Evolutionary conservation across 73 alveolate genomes (phyloP).

Genomic region (Paramecium sonneborni): DNA sequence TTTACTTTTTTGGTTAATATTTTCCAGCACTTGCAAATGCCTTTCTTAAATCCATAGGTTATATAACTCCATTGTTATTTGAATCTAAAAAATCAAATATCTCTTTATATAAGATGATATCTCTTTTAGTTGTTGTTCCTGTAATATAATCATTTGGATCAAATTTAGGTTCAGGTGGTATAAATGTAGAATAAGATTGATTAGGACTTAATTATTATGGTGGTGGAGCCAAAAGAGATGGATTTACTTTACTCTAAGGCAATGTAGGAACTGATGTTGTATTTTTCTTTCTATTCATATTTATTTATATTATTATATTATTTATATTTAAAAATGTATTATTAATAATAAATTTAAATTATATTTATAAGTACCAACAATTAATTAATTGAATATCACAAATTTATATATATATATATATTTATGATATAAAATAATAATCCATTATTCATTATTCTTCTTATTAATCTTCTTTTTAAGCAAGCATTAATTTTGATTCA

Average conservation of each 20-base stretch:
- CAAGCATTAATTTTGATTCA: not conserved
- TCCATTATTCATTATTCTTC: not conserved
- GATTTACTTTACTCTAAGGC: not conserved
- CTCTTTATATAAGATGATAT: conserved; percentile 7
- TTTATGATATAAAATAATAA: not conserved
- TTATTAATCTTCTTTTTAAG: not conserved
- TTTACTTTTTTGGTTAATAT: conserved; percentile 21
- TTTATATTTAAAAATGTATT: not conserved
- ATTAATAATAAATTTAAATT: not conserved
- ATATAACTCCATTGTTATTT: conserved; percentile 43
- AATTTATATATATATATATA: not conserved
- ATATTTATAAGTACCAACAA: no score
- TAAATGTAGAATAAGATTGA: not conserved
- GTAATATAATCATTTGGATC: conserved; percentile 35
- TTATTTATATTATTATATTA: conserved; percentile 6
- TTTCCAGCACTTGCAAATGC: conserved; percentile 23
- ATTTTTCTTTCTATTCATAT: not conserved
- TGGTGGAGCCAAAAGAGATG: not conserved
- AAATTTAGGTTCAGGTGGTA: conserved; percentile 44
- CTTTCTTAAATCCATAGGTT: conserved; percentile 59
- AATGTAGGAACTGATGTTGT: conserved; percentile 18
- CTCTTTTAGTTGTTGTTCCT: not conserved
- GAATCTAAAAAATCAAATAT: conserved; percentile 50
- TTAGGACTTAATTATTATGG: conserved; percentile 1
- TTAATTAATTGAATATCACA: no score